These are phyloP conservation scores for Podosphaera fusca DNA, from an alignment of 2,329 filamentous ascomycete genomes.

Conservation along the genomic window DNA sequence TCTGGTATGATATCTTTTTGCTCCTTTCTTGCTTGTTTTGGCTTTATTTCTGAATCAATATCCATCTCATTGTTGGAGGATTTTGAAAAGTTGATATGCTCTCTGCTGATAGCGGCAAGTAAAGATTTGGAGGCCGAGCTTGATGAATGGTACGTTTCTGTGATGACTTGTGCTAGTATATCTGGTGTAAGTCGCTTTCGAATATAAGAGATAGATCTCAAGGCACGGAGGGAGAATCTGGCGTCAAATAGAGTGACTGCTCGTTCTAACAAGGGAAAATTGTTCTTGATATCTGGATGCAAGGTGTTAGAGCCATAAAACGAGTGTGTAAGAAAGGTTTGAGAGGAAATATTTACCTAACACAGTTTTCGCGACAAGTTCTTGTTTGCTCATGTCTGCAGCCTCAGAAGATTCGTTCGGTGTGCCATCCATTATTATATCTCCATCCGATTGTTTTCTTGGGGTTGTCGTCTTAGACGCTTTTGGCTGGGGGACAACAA, in stretches of 20 bases:
- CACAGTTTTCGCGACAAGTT: constrained; percentile 35
- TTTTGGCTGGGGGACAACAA: constrained; percentile 56
- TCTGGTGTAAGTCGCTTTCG: constrained; percentile 74
- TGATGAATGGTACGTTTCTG: constrained; percentile 49
- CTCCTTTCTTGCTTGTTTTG: constrained; percentile 37
- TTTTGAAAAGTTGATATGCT: constrained; percentile 37
- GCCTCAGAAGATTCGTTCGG: constrained; percentile 11
- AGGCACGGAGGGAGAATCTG: constrained; percentile 78
- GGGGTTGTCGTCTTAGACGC: constrained; percentile 31
- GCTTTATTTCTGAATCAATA: constrained; percentile 39
- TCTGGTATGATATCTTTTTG: constrained; percentile 62
- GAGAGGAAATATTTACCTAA: constrained; percentile 24
- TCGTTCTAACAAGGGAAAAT: constrained; percentile 75
- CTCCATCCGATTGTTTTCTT: constrained; percentile 39
- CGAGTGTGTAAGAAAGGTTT: not conserved
- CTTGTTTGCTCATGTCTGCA: constrained; percentile 28
- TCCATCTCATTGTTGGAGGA: constrained; percentile 45
- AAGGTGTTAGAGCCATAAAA: constrained; percentile 5
- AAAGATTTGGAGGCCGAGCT: constrained; percentile 43
- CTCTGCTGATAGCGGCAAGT: constrained; percentile 43
- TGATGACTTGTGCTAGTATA: constrained; percentile 58
- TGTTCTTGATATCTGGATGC: constrained; percentile 68
- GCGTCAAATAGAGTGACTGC: constrained; percentile 85
- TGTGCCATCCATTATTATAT: constrained; percentile 45
- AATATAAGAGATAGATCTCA: constrained; percentile 86